Evolutionary conservation across 148 eudicot genomes (phyloP).

Genomic region (Diospyros lotus): DNA sequence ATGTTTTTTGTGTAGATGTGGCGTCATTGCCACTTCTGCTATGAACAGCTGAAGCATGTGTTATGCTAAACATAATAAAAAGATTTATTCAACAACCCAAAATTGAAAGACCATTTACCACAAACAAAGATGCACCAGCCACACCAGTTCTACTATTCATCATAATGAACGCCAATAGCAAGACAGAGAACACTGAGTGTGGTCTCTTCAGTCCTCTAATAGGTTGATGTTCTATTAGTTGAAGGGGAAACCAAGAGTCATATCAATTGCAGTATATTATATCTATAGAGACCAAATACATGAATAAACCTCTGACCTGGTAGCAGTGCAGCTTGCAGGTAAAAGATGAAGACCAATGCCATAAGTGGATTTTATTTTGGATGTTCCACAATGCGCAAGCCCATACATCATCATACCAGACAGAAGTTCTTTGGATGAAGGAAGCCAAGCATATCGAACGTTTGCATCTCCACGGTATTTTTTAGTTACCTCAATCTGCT

Average conservation of each 20-base stretch:
- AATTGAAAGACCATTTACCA: neutral
- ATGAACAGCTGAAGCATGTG: neutral
- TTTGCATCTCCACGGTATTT: slow-evolving; percentile 67
- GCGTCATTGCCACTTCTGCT: slow-evolving; percentile 4
- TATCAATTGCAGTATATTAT: neutral
- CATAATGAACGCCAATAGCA: neutral
- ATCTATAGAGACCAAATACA: neutral
- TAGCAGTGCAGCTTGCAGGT: slow-evolving; percentile 58
- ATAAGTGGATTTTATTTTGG: slow-evolving; percentile 41
- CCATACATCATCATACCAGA: slow-evolving; percentile 53
- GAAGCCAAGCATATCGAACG: slow-evolving; percentile 83
- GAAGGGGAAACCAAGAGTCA: neutral
- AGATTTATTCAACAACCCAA: neutral
- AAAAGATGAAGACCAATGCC: slow-evolving; percentile 80
- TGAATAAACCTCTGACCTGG: slow-evolving; percentile 37
- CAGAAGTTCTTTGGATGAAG: slow-evolving; percentile 46
- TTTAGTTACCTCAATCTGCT: slow-evolving; percentile 69
- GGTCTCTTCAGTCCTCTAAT: neutral
- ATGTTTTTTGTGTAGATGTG: neutral
- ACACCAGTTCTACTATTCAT: neutral
- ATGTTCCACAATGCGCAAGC: slow-evolving; percentile 45
- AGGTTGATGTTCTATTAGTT: neutral
- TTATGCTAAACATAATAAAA: neutral
- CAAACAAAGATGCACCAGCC: neutral
- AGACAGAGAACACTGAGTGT: neutral